These are phyloP conservation scores for Anastatica hierochuntica DNA, from an alignment of 345 rosid genomes.

Conservation along the genomic window DNA sequence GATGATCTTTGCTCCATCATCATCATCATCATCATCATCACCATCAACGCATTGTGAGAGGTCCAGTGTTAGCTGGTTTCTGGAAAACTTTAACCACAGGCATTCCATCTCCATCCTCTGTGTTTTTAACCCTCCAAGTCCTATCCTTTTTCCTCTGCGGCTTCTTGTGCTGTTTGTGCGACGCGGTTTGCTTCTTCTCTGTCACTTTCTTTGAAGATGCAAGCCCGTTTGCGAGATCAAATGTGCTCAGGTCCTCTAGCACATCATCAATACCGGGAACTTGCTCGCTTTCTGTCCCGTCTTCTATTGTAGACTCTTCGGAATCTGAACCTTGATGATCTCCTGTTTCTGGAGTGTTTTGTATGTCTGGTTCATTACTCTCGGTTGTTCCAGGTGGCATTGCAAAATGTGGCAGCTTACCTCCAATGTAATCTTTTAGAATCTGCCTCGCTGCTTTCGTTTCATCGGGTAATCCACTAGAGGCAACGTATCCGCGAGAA, in stretches of 20 bases:
- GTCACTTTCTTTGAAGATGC: conserved; percentile 34
- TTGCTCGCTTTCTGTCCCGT: conserved; percentile 16
- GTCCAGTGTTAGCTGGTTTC: conserved; percentile 31
- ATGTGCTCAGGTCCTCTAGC: conserved; percentile 62
- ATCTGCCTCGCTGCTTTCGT: conserved; percentile 82
- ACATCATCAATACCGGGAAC: conserved; percentile 43
- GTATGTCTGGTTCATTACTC: conserved; percentile 21
- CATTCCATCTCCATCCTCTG: conserved; percentile 36
- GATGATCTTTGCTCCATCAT: too few species aligned
- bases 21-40: not conserved
- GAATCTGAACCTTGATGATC: conserved; percentile 36
- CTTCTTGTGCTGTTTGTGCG: conserved; percentile 77
- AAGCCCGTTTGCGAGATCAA: conserved; percentile 66
- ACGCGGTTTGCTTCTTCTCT: conserved; percentile 36
- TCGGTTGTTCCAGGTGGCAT: conserved; percentile 56
- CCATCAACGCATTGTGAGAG: conserved; percentile 33
- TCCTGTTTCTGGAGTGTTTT: conserved; percentile 24
- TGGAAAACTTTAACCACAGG: conserved; percentile 54
- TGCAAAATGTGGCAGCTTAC: conserved; percentile 64
- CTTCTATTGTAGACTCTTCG: conserved; percentile 23
- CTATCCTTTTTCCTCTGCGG: conserved; percentile 81
- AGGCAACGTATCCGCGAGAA: conserved; percentile 81
- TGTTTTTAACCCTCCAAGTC: conserved; percentile 53
- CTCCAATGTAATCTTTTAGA: conserved; percentile 76
- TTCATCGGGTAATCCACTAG: conserved; percentile 96